Percentiles rank a stretch among this genome's conserved stretches.
Conservation (phyloP, 768 basidiomycete genomes). For the Mycena vitilis region DNA sequence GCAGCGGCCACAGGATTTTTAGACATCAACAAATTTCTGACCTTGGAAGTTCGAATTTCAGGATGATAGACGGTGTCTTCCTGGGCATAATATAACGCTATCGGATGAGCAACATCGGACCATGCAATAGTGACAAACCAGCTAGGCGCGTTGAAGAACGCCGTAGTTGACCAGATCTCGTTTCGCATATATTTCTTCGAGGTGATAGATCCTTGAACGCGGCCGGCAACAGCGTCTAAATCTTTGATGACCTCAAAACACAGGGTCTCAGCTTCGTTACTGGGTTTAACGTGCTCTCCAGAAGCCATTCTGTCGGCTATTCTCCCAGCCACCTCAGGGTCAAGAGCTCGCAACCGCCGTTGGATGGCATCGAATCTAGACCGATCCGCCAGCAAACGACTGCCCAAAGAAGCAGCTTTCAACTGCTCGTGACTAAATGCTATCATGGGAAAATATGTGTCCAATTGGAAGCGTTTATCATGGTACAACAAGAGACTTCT, state of each 20-base stretch:
- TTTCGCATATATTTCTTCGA: slow-evolving; percentile 18
- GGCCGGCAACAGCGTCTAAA: slow-evolving; percentile 29
- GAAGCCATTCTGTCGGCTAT: slow-evolving; percentile 38
- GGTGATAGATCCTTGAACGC: too few relatives aligned
- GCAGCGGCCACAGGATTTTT: slow-evolving; percentile 47
- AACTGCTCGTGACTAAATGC: too few relatives aligned
- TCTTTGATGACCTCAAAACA: slow-evolving; percentile 49
- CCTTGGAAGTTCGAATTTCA: neutral
- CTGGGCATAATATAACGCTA: slow-evolving; percentile 9
- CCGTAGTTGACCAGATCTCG: slow-evolving; percentile 26
- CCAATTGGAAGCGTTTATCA: too few relatives aligned
- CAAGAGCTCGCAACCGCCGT: too few relatives aligned
- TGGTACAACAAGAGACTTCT: too few relatives aligned
- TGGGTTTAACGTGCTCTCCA: slow-evolving; percentile 39
- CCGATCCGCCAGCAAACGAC: too few relatives aligned
- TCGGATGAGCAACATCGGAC: neutral
- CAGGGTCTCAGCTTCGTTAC: slow-evolving; percentile 42
- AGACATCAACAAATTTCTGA: neutral
- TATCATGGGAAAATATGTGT: too few relatives aligned
- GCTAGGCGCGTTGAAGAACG: slow-evolving; percentile 21
- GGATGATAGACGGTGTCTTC: neutral
- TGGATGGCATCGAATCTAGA: too few relatives aligned
- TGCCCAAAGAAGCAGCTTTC: too few relatives aligned
- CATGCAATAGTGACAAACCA: neutral
- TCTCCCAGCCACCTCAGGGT: slow-evolving; percentile 38